phyloP scores from a whole-genome alignment of 176 grass and related monocot genomes.

The Alopecurus myosuroides region DNA sequence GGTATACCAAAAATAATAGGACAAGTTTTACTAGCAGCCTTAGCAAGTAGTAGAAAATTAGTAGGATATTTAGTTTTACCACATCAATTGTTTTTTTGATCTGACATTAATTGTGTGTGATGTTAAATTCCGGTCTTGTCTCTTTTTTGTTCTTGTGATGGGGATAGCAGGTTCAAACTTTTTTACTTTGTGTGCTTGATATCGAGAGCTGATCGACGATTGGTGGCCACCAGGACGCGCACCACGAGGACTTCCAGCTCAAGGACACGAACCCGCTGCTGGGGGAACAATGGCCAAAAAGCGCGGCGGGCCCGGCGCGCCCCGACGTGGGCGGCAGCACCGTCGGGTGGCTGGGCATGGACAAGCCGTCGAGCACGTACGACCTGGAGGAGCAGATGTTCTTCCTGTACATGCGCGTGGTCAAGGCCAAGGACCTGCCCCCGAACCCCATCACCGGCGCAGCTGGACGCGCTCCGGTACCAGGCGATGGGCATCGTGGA shows the following conservation, averaged over 20 bases:
- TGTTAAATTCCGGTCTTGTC: neutral
- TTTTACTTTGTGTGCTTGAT: neutral
- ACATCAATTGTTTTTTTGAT: neutral
- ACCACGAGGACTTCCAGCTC: conserved; percentile 86
- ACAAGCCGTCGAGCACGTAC: conserved; percentile 96
- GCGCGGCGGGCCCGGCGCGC: conserved; percentile 3
- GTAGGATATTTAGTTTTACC: too few species aligned
- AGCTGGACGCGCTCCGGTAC: conserved; percentile 74
- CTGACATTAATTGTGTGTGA: neutral
- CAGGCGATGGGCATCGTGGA: conserved; percentile 84
- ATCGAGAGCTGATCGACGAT: neutral
- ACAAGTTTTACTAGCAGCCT: too few species aligned
- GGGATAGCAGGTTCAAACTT: neutral
- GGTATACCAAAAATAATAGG: too few species aligned
- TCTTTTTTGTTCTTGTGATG: neutral
- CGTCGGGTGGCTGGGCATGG: conserved; percentile 49
- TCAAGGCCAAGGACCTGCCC: conserved; percentile 75
- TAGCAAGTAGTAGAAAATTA: too few species aligned
- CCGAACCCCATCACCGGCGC: conserved; percentile 72
- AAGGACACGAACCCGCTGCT: conserved; percentile 86
- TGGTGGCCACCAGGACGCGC: conserved; percentile 22
- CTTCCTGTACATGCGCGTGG: conserved; percentile 91
- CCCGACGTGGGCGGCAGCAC: conserved; percentile 31
- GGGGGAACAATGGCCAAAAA: conserved; percentile 73
- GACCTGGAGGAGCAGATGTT: conserved; percentile 96